Conservation (phyloP, 2,329 filamentous ascomycete species). For the Biscogniauxia mediterranea region DNA sequence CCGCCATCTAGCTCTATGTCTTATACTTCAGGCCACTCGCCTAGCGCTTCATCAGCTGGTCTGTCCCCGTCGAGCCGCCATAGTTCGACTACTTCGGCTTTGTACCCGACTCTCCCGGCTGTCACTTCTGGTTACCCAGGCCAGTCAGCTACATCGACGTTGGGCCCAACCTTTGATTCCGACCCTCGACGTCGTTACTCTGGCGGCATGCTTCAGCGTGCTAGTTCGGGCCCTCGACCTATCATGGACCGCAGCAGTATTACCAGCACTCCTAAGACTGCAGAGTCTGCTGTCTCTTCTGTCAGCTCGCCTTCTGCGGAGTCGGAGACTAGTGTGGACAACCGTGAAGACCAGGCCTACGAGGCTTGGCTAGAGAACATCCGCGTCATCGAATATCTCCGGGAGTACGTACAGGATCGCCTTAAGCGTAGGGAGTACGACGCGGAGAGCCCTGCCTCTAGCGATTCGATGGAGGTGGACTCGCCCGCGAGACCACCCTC, state of each 20-base stretch:
- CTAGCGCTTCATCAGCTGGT: slow-evolving; percentile 66
- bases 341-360: slow-evolving; percentile 58
- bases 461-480: slow-evolving; percentile 34
- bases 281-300: slow-evolving; percentile 41
- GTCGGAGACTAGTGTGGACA: slow-evolving; percentile 51
- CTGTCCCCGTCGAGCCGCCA: slow-evolving; percentile 67
- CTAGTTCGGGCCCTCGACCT: slow-evolving; percentile 44
- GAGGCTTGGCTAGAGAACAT: slow-evolving; percentile 67
- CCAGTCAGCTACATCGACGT: slow-evolving; percentile 67
- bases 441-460: slow-evolving; percentile 31
- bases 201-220: slow-evolving; percentile 64
- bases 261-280: slow-evolving; percentile 43
- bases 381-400: slow-evolving; percentile 61
- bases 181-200: slow-evolving; percentile 65
- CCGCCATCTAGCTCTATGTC: slow-evolving; percentile 74
- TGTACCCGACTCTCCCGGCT: slow-evolving; percentile 74
- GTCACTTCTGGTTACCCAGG: slow-evolving; percentile 68
- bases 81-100: slow-evolving; percentile 57
- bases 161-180: slow-evolving; percentile 65
- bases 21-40: slow-evolving; percentile 76
- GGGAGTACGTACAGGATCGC: slow-evolving; percentile 55
- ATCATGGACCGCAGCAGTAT: slow-evolving; percentile 38
- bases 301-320: slow-evolving; percentile 55
- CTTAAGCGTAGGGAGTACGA: slow-evolving; percentile 57
- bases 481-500: slow-evolving; percentile 29